Base-by-base conservation (phyloP, 2,329 filamentous ascomycete genomes). In the Phialophora macrospora region DNA sequence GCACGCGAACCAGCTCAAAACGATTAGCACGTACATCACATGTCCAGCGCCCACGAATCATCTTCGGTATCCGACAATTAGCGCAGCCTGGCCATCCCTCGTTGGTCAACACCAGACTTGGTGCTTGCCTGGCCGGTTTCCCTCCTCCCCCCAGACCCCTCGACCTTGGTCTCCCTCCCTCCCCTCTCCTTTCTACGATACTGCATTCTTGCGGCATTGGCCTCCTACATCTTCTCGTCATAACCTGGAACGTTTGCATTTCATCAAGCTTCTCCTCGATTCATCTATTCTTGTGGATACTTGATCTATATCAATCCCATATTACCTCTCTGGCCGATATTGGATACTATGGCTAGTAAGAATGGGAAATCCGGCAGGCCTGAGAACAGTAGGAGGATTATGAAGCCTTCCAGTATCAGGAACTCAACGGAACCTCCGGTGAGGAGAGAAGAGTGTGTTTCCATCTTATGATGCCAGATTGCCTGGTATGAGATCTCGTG, bases 391-490 rank as follows among this genome's bases (percentile, higher is more conserved):
- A 6, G 34, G 34, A 41, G 4, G 34, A 6, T 17, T 8, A 14
- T 4, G 11, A 48, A 11, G 46, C n/a, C 41, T 49, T 30, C 24
- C 17, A 6, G 17, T 14, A 32, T 49, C 30, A 30, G n/a, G 26
- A 11, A 34, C 17, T 17, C 56, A 32, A 41, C 12, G 24, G 22
- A 20, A 26, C 1, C 26, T n/a, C 22, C 41, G 4, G 24, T 22
- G 26, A 49, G 46, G 6, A 30, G 41, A 49, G 41, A 49, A 59
- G 41, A 59, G 56, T 59, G 24, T 22, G 56, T 59, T 12, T 46
- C 38, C 38, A 3, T 59, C n/a, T 49, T 17, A 1, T 20, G n/a
- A n/a, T 48, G 6, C 20, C 12, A 5, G 2, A 17, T 2, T n/a
- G 8, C 7, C 38, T n/a, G 17, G 14, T n/a, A 8, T 22, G 24